A percentile compares a stretch with the other conserved stretches of the same genome.
phyloP scores from a whole-genome alignment of 495 filamentous ascomycete species.

The Mytilinidion resinicola region DNA sequence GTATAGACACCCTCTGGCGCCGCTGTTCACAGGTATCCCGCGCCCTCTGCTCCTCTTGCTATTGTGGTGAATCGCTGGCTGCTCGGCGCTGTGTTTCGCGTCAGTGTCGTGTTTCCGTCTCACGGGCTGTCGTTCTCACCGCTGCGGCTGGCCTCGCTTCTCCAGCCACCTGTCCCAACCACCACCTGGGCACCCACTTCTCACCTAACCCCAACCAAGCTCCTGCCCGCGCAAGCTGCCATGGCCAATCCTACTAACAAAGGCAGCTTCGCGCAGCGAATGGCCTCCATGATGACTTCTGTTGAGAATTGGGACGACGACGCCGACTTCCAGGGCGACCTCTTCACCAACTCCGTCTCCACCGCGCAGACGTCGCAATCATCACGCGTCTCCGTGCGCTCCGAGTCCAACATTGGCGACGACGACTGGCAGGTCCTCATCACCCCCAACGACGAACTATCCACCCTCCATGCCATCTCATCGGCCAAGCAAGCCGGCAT shows the following conservation, averaged over 20 bases:
- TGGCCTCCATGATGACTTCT: conserved; percentile 20
- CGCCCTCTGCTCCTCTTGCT: no score
- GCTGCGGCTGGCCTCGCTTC: no score
- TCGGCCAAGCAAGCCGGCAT: conserved; percentile 85
- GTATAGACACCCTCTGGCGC: no score
- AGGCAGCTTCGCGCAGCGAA: conserved; percentile 27
- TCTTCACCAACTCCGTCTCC: conserved; percentile 61
- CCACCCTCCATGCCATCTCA: conserved; percentile 74
- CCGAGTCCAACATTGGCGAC: conserved; percentile 63
- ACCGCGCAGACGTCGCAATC: conserved; percentile 65
- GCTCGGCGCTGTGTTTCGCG: no score
- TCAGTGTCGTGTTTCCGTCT: no score
- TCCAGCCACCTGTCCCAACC: not conserved
- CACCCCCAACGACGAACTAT: conserved; percentile 70
- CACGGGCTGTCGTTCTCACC: no score
- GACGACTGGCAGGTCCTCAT: conserved; percentile 81
- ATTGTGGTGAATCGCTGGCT: no score
- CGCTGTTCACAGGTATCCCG: no score
- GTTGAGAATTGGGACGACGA: conserved; percentile 86
- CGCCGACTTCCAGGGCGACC: conserved; percentile 63
- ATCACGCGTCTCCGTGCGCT: conserved; percentile 69
- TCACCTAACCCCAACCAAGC: not conserved
- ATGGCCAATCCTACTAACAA: conserved; percentile 17
- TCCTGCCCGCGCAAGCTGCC: conserved; percentile 9
- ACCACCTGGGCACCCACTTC: not conserved